Conservation (phyloP, 2,329 filamentous ascomycete genomes). For the Scedosporium boydii region DNA sequence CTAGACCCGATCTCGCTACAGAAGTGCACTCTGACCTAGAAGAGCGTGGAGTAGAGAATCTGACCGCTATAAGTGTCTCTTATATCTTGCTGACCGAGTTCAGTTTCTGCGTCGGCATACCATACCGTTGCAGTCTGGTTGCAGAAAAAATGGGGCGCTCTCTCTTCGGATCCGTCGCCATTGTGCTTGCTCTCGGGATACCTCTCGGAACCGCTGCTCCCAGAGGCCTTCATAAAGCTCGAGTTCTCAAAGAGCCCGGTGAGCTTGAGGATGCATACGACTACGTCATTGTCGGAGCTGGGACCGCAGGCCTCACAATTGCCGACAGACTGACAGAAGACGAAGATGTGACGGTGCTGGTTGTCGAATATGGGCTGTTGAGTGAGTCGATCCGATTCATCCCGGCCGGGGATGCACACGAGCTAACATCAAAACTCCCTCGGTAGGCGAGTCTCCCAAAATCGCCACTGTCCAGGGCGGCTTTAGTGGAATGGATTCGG, state of each 20-base stretch:
- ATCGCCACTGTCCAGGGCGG: conserved; percentile 7
- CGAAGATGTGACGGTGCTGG: conserved; percentile 12
- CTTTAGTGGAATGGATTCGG: conserved; percentile 4
- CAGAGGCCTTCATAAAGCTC: conserved; percentile 3
- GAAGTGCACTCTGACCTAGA: neutral
- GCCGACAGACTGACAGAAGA: conserved; percentile 13
- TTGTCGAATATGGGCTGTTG: conserved; percentile 11
- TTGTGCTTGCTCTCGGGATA: neutral
- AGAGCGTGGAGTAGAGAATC: neutral
- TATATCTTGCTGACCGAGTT: neutral
- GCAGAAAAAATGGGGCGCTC: neutral
- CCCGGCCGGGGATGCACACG: neutral
- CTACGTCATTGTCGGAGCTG: conserved; percentile 15
- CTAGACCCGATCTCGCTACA: neutral
- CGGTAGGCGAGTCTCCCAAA: conserved; percentile 4
- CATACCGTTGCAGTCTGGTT: too few species aligned
- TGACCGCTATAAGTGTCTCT: neutral
- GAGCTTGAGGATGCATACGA: conserved; percentile 10
- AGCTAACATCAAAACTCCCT: neutral
- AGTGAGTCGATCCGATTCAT: conserved; percentile 2
- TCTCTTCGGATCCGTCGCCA: neutral
- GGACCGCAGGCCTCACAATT: conserved; percentile 11
- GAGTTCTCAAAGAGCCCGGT: neutral
- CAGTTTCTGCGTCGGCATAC: neutral
- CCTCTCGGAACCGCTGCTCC: neutral